These are phyloP conservation scores for Herpotrichia juniperi DNA, from an alignment of 2,329 filamentous ascomycete genomes.

Conservation along the genomic window DNA sequence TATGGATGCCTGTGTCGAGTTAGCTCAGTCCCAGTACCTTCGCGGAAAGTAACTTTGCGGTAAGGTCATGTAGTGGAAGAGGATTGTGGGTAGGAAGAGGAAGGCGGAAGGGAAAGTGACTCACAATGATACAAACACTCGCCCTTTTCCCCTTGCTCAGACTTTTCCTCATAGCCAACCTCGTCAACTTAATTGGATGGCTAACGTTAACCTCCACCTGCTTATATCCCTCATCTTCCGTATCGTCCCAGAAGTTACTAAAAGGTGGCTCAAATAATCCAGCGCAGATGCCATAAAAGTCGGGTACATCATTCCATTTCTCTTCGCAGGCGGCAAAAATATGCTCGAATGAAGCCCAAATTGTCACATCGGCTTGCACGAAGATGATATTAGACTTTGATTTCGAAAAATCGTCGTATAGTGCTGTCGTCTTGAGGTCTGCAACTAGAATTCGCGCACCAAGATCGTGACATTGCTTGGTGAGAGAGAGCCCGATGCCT, in stretches of 20 bases:
- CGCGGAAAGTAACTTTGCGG: too few relatives aligned
- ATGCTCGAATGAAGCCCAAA: slow-evolving; percentile 32
- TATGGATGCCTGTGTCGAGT: slow-evolving; percentile 25
- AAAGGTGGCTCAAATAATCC: slow-evolving; percentile 37
- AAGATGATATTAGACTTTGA: slow-evolving; percentile 31
- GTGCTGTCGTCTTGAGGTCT: slow-evolving; percentile 29
- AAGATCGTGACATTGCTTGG: slow-evolving; percentile 31
- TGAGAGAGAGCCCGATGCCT: slow-evolving; percentile 42
- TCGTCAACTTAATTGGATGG: slow-evolving; percentile 38
- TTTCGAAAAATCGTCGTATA: slow-evolving; percentile 23
- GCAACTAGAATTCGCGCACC: slow-evolving; percentile 31
- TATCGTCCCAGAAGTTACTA: slow-evolving; percentile 38
- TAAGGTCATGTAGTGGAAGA: too few relatives aligned
- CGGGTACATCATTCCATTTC: slow-evolving; percentile 38
- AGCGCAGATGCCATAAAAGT: slow-evolving; percentile 39
- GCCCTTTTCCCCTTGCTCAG: slow-evolving; percentile 31
- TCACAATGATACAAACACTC: slow-evolving; percentile 39
- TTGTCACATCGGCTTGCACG: slow-evolving; percentile 33
- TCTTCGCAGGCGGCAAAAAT: slow-evolving; percentile 31
- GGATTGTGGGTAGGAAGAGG: too few relatives aligned
- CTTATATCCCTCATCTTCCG: slow-evolving; percentile 33
- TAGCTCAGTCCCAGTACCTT: too few relatives aligned
- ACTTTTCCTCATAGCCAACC: slow-evolving; percentile 35
- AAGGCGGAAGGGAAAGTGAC: slow-evolving; percentile 8
- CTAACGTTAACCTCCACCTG: slow-evolving; percentile 37